Conservation (phyloP, 164 flowering plant genomes). For the Liriodendron chinense region DNA sequence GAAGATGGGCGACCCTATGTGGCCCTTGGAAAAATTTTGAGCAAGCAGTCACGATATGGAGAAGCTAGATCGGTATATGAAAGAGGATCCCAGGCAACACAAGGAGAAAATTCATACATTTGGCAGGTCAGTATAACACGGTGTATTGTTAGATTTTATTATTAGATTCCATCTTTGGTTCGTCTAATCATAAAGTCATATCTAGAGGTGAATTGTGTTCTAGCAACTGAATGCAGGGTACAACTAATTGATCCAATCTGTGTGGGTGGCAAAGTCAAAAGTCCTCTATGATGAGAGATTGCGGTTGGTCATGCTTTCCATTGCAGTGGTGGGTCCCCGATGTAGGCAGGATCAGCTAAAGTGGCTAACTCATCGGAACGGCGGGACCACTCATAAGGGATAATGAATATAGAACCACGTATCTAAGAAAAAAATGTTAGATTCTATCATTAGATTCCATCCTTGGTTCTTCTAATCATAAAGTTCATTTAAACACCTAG, state of each 20-base stretch:
- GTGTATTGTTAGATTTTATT: not conserved
- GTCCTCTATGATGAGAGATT: no score
- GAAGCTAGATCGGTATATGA: slow-evolving; percentile 86
- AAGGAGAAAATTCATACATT: slow-evolving; percentile 88
- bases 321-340: no score
- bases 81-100: slow-evolving; percentile 88
- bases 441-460: not conserved
- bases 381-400: no score
- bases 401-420: no score
- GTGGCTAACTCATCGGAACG: no score
- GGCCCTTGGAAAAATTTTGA: slow-evolving; percentile 51
- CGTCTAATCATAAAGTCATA: not conserved
- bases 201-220: no score
- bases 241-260: no score
- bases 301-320: no score
- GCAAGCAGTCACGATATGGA: slow-evolving; percentile 52
- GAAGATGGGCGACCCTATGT: slow-evolving; percentile 88
- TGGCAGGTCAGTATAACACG: slow-evolving; percentile 72
- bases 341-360: no score
- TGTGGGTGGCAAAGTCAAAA: no score
- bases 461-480: not conserved
- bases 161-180: not conserved
- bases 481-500: not conserved
- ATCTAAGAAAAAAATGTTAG: no score
- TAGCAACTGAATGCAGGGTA: no score